Evolutionary conservation across 768 basidiomycete species (phyloP).

Genomic region (Mycena amicta): DNA sequence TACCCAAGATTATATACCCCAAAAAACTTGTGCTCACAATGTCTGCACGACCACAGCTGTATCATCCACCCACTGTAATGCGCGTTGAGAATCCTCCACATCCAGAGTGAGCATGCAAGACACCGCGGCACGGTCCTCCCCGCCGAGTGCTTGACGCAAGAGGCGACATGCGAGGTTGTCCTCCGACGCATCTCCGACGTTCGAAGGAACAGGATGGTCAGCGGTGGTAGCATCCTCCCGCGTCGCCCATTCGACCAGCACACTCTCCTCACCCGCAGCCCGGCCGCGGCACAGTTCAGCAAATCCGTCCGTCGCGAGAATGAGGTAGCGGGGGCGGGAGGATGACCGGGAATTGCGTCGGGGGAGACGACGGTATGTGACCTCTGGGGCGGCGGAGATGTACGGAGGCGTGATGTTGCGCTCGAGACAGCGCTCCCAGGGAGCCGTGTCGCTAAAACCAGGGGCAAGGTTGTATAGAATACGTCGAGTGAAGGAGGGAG

Average conservation of each 20-base stretch:
- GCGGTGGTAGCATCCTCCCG: constrained; percentile 36
- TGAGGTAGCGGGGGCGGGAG: constrained; percentile 50
- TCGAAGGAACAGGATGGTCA: too few relatives aligned
- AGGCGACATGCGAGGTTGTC: constrained; percentile 52
- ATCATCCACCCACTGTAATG: constrained; percentile 70
- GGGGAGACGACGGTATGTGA: constrained; percentile 55
- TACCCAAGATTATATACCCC: constrained; percentile 8
- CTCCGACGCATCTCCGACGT: constrained; percentile 7
- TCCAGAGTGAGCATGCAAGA: constrained; percentile 65
- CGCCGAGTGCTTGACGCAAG: constrained; percentile 59
- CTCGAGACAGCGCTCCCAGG: constrained; percentile 69
- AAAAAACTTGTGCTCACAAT: constrained; percentile 35
- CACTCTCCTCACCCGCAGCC: constrained; percentile 45
- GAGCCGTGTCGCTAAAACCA: constrained; percentile 60
- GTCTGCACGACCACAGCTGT: constrained; percentile 67
- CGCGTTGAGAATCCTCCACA: constrained; percentile 58
- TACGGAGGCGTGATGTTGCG: constrained; percentile 67
- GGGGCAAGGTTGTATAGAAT: constrained; percentile 68
- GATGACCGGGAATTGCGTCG: constrained; percentile 22
- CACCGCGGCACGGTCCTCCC: constrained; percentile 53
- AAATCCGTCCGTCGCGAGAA: constrained; percentile 70
- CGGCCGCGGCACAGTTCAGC: constrained; percentile 58
- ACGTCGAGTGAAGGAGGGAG: constrained; percentile 66
- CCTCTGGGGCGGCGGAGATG: constrained; percentile 65
- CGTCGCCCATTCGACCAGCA: constrained; percentile 57